These are phyloP conservation scores for Mollisia scopiformis DNA, from an alignment of 2,329 filamentous ascomycete genomes.

Conservation along the genomic window DNA sequence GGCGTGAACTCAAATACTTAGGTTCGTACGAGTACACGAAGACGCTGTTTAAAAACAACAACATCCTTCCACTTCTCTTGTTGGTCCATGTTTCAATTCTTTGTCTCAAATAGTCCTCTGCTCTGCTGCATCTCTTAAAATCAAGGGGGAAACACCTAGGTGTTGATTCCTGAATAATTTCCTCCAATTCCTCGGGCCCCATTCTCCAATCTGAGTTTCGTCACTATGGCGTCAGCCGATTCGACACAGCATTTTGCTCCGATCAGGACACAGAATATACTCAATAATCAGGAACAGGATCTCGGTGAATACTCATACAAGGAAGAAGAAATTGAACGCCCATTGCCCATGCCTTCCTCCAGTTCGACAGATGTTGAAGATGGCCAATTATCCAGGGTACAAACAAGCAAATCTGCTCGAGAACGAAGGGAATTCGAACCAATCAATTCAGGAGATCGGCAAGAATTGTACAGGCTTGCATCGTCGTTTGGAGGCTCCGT, in stretches of 20 bases:
- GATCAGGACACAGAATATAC: conserved; percentile 17
- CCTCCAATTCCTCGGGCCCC: neutral
- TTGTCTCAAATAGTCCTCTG: neutral
- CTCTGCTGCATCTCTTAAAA: neutral
- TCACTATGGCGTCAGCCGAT: conserved; percentile 14
- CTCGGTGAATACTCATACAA: conserved; percentile 4
- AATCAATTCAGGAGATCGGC: conserved; percentile 29
- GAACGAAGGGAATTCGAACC: conserved; percentile 28
- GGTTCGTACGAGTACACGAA: neutral
- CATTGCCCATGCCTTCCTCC: neutral
- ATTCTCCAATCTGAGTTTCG: neutral
- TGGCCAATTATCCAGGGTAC: conserved; percentile 7
- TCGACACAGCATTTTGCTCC: conserved; percentile 8
- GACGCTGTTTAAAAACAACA: neutral
- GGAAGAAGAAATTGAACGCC: conserved; percentile 16
- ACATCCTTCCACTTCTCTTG: neutral
- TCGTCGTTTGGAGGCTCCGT: conserved; percentile 23
- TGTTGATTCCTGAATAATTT: neutral
- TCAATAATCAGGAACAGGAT: conserved; percentile 1
- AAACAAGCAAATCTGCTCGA: conserved; percentile 21
- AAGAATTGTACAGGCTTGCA: conserved; percentile 32
- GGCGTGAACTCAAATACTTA: neutral
- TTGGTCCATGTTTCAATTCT: neutral
- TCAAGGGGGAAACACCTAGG: neutral
- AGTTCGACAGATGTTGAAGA: conserved; percentile 22